phyloP scores from a whole-genome alignment of 441 rosid species.

The Corymbia citriodora region DNA sequence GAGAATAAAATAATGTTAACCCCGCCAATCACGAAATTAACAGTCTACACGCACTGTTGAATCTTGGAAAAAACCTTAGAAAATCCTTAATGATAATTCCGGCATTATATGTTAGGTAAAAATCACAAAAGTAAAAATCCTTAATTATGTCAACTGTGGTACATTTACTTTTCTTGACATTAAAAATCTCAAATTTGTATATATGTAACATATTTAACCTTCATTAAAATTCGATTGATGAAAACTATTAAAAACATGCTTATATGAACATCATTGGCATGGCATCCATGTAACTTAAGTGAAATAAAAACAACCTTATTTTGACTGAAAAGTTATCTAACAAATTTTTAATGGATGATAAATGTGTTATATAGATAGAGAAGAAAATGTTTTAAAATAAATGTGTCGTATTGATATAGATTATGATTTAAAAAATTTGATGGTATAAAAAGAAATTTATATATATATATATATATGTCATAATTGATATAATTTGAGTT shows the following conservation, averaged over 20 bases:
- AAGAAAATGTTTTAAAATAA: neutral
- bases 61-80: neutral
- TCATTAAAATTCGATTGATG: accelerated
- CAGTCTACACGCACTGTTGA: neutral
- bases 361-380: accelerated
- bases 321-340: too few relatives aligned
- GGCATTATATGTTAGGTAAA: neutral
- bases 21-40: neutral
- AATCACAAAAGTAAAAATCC: too few relatives aligned
- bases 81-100: neutral
- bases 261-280: neutral
- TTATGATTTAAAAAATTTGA: too few relatives aligned
- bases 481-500: too few relatives aligned
- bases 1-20: neutral
- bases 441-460: too few relatives aligned
- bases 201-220: accelerated
- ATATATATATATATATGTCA: too few relatives aligned
- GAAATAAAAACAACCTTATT: too few relatives aligned
- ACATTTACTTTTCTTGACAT: accelerated
- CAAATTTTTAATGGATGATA: accelerated
- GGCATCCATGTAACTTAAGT: accelerated
- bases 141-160: too few relatives aligned
- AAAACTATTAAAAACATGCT: neutral
- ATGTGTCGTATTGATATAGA: too few relatives aligned
- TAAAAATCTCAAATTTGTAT: too few relatives aligned